Evolutionary conservation across 345 rosid genomes (phyloP).

Genomic region (Sisymbrium irio): DNA sequence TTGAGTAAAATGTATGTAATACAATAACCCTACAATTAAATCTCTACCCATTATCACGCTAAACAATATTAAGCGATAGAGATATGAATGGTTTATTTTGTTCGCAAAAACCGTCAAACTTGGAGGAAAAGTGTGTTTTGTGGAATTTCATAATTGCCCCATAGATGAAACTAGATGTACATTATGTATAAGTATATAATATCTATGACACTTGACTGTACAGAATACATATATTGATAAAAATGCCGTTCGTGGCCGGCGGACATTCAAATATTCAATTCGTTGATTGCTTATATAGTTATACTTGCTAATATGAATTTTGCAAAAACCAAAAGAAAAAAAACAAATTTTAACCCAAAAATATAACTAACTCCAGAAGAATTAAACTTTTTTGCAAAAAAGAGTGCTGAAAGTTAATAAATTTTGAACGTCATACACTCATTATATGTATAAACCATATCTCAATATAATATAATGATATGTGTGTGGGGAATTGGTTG

Average conservation of each 20-base stretch:
- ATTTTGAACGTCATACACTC: not conserved
- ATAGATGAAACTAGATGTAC: not conserved
- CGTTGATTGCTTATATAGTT: not conserved
- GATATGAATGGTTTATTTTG: not conserved
- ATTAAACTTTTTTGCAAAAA: too few relatives aligned
- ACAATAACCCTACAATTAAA: not conserved
- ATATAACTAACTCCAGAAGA: too few relatives aligned
- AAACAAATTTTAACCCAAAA: too few relatives aligned
- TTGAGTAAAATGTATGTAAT: not conserved
- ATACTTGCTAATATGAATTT: too few relatives aligned
- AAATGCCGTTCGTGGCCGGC: not conserved
- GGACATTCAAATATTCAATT: not conserved
- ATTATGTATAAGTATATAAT: too few relatives aligned
- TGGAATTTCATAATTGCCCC: not conserved
- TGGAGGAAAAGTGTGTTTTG: not conserved
- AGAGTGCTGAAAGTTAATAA: too few relatives aligned
- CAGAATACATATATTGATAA: too few relatives aligned
- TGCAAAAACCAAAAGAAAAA: too few relatives aligned
- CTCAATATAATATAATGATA: not conserved
- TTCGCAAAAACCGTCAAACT: not conserved
- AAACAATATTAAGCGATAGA: not conserved
- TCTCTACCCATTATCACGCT: not conserved
- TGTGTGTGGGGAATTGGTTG: not conserved
- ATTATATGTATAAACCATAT: not conserved
- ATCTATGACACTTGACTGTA: too few relatives aligned